phyloP scores from a whole-genome alignment of 345 rosid species.

The Eucalyptus decipiens region DNA sequence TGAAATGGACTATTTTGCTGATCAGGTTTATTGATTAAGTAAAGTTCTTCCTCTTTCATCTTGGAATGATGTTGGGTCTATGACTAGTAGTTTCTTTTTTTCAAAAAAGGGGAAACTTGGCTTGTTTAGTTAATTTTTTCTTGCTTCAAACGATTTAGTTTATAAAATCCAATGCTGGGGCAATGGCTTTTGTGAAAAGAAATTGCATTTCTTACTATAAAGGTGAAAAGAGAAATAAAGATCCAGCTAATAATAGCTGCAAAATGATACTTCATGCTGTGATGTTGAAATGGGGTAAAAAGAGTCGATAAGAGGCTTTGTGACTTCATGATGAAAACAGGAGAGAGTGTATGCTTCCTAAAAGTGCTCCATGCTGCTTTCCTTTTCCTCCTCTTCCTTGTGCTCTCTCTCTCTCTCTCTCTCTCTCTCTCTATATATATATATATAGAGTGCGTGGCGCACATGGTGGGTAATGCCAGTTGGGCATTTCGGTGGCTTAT shows the following conservation, averaged over 20 bases:
- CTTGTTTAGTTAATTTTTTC: not conserved
- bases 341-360: not conserved
- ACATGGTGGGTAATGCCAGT: not conserved
- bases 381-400: not conserved
- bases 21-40: not conserved
- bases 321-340: not conserved
- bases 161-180: not conserved
- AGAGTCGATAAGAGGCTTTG: not conserved
- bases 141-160: not conserved
- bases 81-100: not conserved
- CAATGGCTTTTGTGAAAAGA: not conserved
- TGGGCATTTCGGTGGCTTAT: not conserved
- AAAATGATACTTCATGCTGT: not conserved
- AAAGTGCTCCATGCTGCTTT: not conserved
- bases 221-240: not conserved
- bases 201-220: not conserved
- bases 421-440: not conserved
- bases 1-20: not conserved
- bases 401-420: not conserved
- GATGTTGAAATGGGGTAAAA: not conserved
- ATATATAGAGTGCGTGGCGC: too few relatives aligned
- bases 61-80: not conserved
- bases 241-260: not conserved
- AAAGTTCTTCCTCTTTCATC: not conserved
- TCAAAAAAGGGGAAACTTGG: not conserved